Base-by-base conservation (phyloP, 768 basidiomycete species). In the Grammothele lineata region DNA sequence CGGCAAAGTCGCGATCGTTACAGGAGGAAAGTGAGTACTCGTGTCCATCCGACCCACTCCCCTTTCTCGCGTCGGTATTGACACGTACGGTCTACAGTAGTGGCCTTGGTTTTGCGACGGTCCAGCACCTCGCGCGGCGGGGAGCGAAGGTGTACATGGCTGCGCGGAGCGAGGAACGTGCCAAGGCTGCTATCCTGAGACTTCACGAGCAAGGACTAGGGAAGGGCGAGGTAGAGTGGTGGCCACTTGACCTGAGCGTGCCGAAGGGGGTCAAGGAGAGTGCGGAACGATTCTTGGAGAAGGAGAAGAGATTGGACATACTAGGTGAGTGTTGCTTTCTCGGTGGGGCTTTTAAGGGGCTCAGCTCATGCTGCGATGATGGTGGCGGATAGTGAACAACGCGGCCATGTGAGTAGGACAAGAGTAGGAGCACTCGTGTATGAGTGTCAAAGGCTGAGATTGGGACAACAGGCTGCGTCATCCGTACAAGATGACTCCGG, bases 131-230 rank as follows among this genome's bases (percentile, higher is more conserved):
- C 17, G 77, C 72, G 0, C 66, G 69, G 6, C 67, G 63, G 7
- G 79, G 81, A 14, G 80, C 80, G 4, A 82, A 77, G 54, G 76
- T 83, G 5, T 82, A 82, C 53, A 69, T 84, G 51, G 77, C 71
- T 0, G 74, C 77, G 6, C 71, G 81, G 15, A 71, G 67, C 51
- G 73, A 75, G 51, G 54, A 55, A 14, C 70, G 65, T 38, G 80
- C 75, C 7, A 40, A 60, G 18, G 72, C 58, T 6, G 80, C 80
- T 2, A 74, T 82, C n/a, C 65, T 63, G 21, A 58, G 65, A 24
- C 62, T 85, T 32, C 60, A 72, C 30, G 49, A 48, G 3, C 75
- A 75, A 34, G 78, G 75, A 0, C 53, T 77, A 1, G 58, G 48
- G 0, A 68, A 71, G 44, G 78, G 78, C 10, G 60, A 74, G 42